Evolutionary conservation across 169 alveolate genomes (phyloP).

Genomic region (Plasmodium relictum): DNA sequence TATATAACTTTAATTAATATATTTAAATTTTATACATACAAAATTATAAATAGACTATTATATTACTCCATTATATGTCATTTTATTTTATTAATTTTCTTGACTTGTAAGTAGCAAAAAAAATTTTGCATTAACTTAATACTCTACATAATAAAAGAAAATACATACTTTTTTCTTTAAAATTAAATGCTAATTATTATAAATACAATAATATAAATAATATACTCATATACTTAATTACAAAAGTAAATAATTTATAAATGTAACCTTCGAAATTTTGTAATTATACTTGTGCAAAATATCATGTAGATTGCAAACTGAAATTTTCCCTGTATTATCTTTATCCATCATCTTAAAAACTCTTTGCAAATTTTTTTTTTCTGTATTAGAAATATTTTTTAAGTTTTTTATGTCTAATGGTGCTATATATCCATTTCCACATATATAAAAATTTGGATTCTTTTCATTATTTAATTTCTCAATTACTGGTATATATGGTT

Average conservation of each 20-base stretch:
- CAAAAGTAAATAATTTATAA: not conserved
- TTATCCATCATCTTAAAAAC: slow-evolving; percentile 75
- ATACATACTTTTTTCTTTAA: no score
- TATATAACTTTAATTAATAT: not conserved
- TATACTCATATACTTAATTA: not conserved
- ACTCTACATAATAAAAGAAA: no score
- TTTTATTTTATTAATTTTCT: no score
- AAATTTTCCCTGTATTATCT: slow-evolving; percentile 74
- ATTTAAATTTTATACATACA: no score
- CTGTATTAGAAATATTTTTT: slow-evolving; percentile 67
- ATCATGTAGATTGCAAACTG: slow-evolving; percentile 67
- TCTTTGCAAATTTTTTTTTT: slow-evolving; percentile 65
- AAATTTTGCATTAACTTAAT: no score
- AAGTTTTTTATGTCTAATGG: slow-evolving; percentile 74
- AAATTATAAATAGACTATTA: no score
- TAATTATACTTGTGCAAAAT: slow-evolving; percentile 55
- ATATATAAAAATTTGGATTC: slow-evolving; percentile 69
- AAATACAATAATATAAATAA: not conserved
- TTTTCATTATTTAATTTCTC: slow-evolving; percentile 70
- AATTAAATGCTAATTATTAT: not conserved
- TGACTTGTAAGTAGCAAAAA: no score
- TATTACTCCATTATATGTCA: no score
- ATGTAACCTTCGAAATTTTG: slow-evolving; percentile 74
- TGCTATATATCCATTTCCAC: slow-evolving; percentile 77
- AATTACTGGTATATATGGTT: slow-evolving; percentile 71